A percentile compares a stretch with the other conserved stretches of the same genome.
These are phyloP conservation scores for Penicilliopsis zonata DNA, from an alignment of 495 filamentous ascomycete species.

Conservation along the genomic window DNA sequence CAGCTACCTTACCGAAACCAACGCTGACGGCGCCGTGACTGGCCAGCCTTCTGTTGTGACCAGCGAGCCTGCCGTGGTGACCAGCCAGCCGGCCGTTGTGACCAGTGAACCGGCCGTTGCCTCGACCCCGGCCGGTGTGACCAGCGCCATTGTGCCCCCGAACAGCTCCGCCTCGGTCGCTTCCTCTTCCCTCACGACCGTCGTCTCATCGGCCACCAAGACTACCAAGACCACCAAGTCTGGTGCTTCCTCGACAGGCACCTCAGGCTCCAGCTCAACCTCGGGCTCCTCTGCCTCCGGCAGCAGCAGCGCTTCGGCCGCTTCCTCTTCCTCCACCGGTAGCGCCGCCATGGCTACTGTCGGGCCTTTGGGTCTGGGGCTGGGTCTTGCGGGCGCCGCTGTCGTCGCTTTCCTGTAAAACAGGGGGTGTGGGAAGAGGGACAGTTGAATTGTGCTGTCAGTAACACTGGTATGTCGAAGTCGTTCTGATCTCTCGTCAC, in stretches of 20 bases:
- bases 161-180: conserved; percentile 13
- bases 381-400: conserved; percentile 30
- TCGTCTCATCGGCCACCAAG: conserved; percentile 8
- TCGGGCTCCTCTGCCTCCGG: conserved; percentile 6
- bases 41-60: conserved; percentile 29
- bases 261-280: conserved; percentile 2
- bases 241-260: conserved; percentile 7
- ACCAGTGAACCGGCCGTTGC: conserved; percentile 31
- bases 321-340: conserved; percentile 16
- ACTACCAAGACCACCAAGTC: conserved; percentile 8
- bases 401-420: conserved; percentile 38
- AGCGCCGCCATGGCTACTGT: conserved; percentile 24
- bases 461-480: too few relatives aligned
- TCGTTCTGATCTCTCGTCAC: too few relatives aligned
- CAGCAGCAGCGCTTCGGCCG: conserved; percentile 8
- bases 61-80: conserved; percentile 23
- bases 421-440: too few relatives aligned
- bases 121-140: conserved; percentile 37
- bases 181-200: conserved; percentile 11
- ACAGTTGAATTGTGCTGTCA: too few relatives aligned
- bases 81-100: conserved; percentile 28
- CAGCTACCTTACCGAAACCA: conserved; percentile 34
- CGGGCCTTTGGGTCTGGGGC: conserved; percentile 23
- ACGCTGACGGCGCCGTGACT: conserved; percentile 45
- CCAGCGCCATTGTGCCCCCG: conserved; percentile 10